Base-by-base conservation (phyloP, 2,329 filamentous ascomycete species). In the Xylariaceae sp. region DNA sequence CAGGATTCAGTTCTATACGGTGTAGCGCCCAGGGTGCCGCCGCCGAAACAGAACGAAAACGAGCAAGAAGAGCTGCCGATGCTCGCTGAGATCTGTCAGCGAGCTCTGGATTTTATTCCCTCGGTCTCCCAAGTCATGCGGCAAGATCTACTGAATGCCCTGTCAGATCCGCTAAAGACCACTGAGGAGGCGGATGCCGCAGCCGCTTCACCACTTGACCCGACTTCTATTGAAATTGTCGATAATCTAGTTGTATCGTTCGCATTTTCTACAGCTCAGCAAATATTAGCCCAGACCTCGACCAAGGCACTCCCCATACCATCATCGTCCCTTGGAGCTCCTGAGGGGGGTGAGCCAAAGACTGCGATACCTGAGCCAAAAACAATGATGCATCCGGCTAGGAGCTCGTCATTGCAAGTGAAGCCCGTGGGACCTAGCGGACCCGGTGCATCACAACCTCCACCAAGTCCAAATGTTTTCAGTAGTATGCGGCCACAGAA, bases 21-120 rank as follows among this genome's bases (percentile, higher is more conserved):
- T 3, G 81, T 84, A 2, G 82, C 83, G 1, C 80, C 83, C 1
- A 71, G 80, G 41, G 75, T 77, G 0, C 78, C 75, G 7, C 75
- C 78, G 0, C 74, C 78, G 0, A 80, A 79, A 23, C 77, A 78
- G 45, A 76, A 78, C 0, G 82, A 86, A 56, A 71, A 72, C 48
- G 87, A 89, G 61, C 72, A 80, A 0, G 91, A 96, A 72, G 88
- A 96, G 67, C 75, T 97, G 23, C 77, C 83, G 8, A 84, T 92
- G 62, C 81, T 97, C n/a, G 88, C 90, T 1, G 92, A 97, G 69
- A 85, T 97, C 34, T 96, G 92, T 71, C 86, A 86, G 61, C 83
- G 92, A 59, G 87, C 91, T 1, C 81, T 94, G 8, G 87, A 90
- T 62, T 97, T 97, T 67, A 88, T 97, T 44, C 88, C 90, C 1